Base-by-base conservation (phyloP, 345 rosid species). In the Streptanthus diversifolius region DNA sequence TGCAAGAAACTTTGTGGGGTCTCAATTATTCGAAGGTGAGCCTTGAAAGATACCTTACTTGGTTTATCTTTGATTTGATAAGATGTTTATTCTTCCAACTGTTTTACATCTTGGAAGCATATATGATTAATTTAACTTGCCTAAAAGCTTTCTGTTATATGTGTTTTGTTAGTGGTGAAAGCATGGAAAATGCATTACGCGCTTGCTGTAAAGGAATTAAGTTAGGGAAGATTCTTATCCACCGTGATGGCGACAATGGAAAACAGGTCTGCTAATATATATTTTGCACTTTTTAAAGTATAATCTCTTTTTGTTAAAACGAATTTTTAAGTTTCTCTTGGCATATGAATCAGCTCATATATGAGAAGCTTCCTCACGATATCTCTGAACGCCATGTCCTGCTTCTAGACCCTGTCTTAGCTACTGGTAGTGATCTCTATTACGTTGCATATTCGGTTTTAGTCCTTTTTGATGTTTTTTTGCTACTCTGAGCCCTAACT, bases 141-240 rank as follows among this genome's bases (percentile, higher is more conserved):
- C 83, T 75, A 48, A 35, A 41, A 40, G 21, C 7, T 53, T 37
- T 56, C 33, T 70, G 36, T 66, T 29, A 76, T 49, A 37, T 75
- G 22, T 54, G 35, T 44, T 12, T 19, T 55, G 18, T 30, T 78
- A 95, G 99, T 80, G 97, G 99, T 71, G 99, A 95, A 79, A 95
- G 97, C 84, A 95, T 91, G 99, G 97, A 95, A 86, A 91, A 95
- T 53, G 96, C 99, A 22, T 74, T 95, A 72, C 97, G 97, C 18
- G 97, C 97, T 25, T 91, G 96, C 69, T 91, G 99, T 85, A 95
- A 95, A 78, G 97, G 99, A 79, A 95, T 95, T 72, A 95, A 95
- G 80, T 88, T 91, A 62, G 99, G 99, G 67, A 95, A 95, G 81
- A 90, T 95, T 74, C 86, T 95, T 40, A 91, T 95, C 56, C 97